A percentile compares a stretch with the other conserved stretches of the same genome.
Conservation (phyloP, 805 yeast species). For the Candida nemodendra region DNA sequence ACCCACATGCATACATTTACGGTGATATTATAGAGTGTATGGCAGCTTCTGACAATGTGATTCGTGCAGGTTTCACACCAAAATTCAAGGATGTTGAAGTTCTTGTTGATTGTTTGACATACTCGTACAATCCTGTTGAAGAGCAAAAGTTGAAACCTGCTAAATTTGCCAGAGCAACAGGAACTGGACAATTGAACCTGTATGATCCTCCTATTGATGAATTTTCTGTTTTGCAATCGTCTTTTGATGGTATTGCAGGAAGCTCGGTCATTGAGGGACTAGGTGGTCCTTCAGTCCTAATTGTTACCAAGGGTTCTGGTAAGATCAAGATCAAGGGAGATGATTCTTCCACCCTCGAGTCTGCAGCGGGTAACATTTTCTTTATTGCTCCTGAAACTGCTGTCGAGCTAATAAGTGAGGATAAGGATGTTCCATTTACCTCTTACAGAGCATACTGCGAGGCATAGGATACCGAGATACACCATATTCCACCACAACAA, state of each 20-base stretch:
- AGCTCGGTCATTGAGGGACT: conserved; percentile 58
- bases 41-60: conserved; percentile 99
- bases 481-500: too few relatives aligned
- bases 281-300: conserved; percentile 84
- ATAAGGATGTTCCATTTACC: conserved; percentile 52
- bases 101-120: conserved; percentile 88
- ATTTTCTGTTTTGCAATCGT: conserved; percentile 87
- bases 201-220: conserved; percentile 98
- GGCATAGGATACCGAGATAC: conserved; percentile 37
- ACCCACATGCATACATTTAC: conserved; percentile 95
- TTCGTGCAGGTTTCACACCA: conserved; percentile 99
- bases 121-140: conserved; percentile 82
- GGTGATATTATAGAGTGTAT: conserved; percentile 99
- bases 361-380: conserved; percentile 74
- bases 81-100: conserved; percentile 94
- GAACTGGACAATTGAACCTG: conserved; percentile 64
- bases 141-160: conserved; percentile 84
- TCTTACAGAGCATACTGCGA: conserved; percentile 91
- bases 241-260: conserved; percentile 51
- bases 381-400: conserved; percentile 79
- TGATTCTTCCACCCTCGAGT: conserved; percentile 41
- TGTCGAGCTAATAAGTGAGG: conserved; percentile 55
- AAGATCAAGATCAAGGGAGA: conserved; percentile 42
- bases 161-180: conserved; percentile 57
- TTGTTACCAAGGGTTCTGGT: conserved; percentile 83